Base-by-base conservation (phyloP, 768 basidiomycete genomes). In the Cystoderma amianthinum region DNA sequence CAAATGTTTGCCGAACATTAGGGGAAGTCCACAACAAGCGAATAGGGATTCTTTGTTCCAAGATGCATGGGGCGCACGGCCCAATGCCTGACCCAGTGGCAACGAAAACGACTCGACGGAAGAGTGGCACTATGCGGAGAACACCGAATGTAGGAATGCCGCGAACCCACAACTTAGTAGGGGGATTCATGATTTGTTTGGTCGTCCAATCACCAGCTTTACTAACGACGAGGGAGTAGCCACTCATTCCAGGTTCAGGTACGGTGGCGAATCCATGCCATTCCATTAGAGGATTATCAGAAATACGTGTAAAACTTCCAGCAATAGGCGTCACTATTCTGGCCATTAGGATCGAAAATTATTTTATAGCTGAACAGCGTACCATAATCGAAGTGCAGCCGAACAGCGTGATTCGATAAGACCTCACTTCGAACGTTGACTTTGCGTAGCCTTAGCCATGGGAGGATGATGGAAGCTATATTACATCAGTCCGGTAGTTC, bases 11-110 rank as follows among this genome's bases (percentile, higher is more conserved):
- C 13, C 76, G 68, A 32, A 78, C 75, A 46, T 77, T 70, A 2
- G 77, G 78, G 12, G 76, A 71, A 1, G 77, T 78, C 78, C 78
- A 80, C n/a, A 82, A 64, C 21, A 80, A 64, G 13, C 69, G 65
- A 36, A 74, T 74, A 3, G 77, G 76, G 5, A 75, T 60, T 18
- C 65, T 59, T 47, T 67, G 59, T 41, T 70, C 76, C 41, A 80
- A 53, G 42, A 81, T 71, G 39, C 66, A 68, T 0, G 76, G 73
- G 2, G 74, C 70, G 50, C 75, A 78, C n/a, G 78, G 78, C 2
- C 76, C 79, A 44, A 81, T 79, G 33, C 76, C 76, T 13, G 65
- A 70, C 19, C 67, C 78, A 15, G 78, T 80, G 5, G 78, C 77
- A 19, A 80, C 77, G 36, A 79, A 62, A 5, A 79, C 67, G 3